Evolutionary conservation across 345 rosid genomes (phyloP).

Genomic region (Lepidium didymum): DNA sequence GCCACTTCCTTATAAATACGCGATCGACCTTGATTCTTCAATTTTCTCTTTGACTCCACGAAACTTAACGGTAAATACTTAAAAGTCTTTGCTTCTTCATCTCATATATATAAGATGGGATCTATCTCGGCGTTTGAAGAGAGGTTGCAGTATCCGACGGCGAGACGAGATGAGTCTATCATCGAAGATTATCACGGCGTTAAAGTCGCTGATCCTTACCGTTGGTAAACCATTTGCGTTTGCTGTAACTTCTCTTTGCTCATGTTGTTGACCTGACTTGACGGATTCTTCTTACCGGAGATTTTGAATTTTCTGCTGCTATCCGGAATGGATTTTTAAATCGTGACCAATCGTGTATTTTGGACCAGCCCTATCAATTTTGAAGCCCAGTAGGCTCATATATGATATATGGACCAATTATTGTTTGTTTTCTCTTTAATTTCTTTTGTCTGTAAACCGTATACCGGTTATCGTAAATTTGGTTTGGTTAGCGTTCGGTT

Average conservation of each 20-base stretch:
- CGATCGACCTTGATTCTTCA: background rate
- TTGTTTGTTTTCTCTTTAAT: slow-evolving; percentile 6
- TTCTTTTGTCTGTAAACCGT: background rate
- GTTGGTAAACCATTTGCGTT: slow-evolving; percentile 49
- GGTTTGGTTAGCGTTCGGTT: background rate
- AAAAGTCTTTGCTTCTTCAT: background rate
- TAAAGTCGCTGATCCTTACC: slow-evolving; percentile 67
- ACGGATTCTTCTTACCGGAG: background rate
- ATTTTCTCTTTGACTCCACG: background rate
- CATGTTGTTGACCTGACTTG: background rate
- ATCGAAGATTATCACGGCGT: slow-evolving; percentile 78
- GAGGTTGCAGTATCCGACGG: slow-evolving; percentile 45
- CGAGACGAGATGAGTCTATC: slow-evolving; percentile 66
- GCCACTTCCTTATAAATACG: slow-evolving; percentile 15
- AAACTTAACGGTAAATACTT: background rate
- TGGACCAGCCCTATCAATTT: slow-evolving; percentile 8
- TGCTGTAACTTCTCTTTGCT: background rate
- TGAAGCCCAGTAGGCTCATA: slow-evolving; percentile 8
- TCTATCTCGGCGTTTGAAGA: slow-evolving; percentile 38
- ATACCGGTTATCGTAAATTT: slow-evolving; percentile 1
- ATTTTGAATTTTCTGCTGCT: background rate
- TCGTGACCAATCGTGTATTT: slow-evolving; percentile 6
- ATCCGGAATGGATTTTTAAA: background rate
- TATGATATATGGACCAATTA: slow-evolving; percentile 4
- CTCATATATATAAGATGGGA: slow-evolving; percentile 35